Evolutionary conservation across 345 rosid species (phyloP), one percentile per base, ranked within the genome.

Genomic region (Hibiscus tridactylites): DNA sequence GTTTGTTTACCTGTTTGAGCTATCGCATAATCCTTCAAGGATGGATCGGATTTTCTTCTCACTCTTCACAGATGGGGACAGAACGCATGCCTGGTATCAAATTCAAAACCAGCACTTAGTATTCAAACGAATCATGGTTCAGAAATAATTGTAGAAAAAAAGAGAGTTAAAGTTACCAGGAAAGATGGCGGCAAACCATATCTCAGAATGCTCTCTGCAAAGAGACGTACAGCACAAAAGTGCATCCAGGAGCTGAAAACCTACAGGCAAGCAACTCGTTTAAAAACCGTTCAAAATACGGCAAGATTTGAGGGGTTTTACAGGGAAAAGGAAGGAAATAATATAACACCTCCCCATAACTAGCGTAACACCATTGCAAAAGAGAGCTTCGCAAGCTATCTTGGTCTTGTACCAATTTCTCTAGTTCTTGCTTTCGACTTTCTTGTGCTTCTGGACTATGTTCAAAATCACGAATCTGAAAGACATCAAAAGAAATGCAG

Each of bases 201-300:
- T 90, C 99, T 88, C 83, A 96, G 81, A 54, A 96, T 96, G 83
- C 99, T 92, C 84, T 96, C 98, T 58, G 95, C 83, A 78, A 89
- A 96, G 70, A 88, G 28, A 60, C 96, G 94, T 16, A 96, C 90
- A 75, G 97, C 98, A 87, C 97, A 96, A 73, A 96, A 92, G 81
- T 96, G 99, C 99, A 96, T 96, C 98, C 97, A 96, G 8, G 97
- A 88, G 82, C 90, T 91, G 78, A 96, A 96, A 81, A 92, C 97
- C 98, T 96, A 83, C 81, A 86, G 44, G 62, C 12, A 9, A 29
- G 47, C 70, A 71, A 56, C 54, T 58, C 44, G 47, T 37, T 50
- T 37, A 37, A 1, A 54, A 37, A 2, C 52, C 17, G 19, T 37
- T 70, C 49, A 56, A 37, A 54, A 37, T 37, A 35, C 33, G 24